Base-by-base conservation (phyloP, 768 basidiomycete species). In the Gyrodon lividus region DNA sequence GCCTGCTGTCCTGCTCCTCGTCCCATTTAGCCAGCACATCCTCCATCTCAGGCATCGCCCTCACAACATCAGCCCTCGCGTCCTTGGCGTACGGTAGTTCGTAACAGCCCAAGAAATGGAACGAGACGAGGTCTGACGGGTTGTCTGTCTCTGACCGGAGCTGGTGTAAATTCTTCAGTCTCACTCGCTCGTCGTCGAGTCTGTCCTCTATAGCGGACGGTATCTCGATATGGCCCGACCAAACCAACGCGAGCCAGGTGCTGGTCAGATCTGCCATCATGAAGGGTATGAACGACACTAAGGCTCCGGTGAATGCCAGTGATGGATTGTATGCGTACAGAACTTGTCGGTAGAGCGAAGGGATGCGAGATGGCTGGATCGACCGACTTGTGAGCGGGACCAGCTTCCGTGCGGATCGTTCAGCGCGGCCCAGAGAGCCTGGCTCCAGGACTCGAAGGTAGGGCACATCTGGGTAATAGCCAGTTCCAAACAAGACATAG, bases 251-350 rank as follows among this genome's bases (percentile, higher is more conserved):
- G 35, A 81, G 69, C 75, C 75, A 80, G 3, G 74, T 77, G 60
- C 75, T 77, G n/a, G 67, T 68, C 41, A 81, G 64, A 51, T 81
- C 78, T 1, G 75, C 73, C 53, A 79, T 66, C 4, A 68, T 68
- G 58, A 80, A 81, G 3, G 79, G 79, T 8, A 73, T 79, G 55
- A 72, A 75, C 14, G 72, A 70, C 46, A 77, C 62, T 9, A 72
- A 52, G 1, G 74, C 65, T 34, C 75, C 77, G 31, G 76, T 66
- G 62, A 80, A 80, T 8, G 75, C 78, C 3, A 81, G 64, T 0
- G 74, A 65, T 1, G 78, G 71, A 48, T 76, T 80, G 46, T 64
- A 59, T 1, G 77, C 75, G 51, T 81, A 79, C 9, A 81, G 51
- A 16, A 76, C 70, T 44, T 78, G 71, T 14, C 72, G 66, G 57